Evolutionary conservation across 805 yeast genomes (phyloP).

Genomic region (Metschnikowia reukaufii): DNA sequence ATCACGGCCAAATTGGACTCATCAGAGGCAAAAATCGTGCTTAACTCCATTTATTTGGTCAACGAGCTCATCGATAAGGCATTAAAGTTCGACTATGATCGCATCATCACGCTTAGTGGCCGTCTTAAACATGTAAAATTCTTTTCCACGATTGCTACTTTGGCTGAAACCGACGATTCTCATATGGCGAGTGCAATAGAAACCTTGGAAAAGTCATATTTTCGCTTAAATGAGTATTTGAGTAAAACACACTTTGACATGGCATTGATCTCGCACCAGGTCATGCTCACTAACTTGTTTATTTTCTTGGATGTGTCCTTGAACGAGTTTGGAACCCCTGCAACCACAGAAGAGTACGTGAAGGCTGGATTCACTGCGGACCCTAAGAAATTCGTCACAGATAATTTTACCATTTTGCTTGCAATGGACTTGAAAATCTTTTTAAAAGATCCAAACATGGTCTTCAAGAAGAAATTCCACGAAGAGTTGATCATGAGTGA

Average conservation of each 20-base stretch:
- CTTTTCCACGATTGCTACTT: slow-evolving; percentile 42
- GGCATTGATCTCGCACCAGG: slow-evolving; percentile 39
- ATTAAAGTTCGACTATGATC: slow-evolving; percentile 41
- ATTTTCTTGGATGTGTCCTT: slow-evolving; percentile 39
- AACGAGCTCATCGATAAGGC: slow-evolving; percentile 45
- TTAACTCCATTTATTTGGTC: slow-evolving; percentile 45
- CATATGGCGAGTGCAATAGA: slow-evolving; percentile 31
- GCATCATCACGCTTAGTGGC: slow-evolving; percentile 45
- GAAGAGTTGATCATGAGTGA: slow-evolving; percentile 67
- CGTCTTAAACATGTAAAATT: slow-evolving; percentile 49
- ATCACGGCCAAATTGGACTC: slow-evolving; percentile 43
- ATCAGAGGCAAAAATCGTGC: slow-evolving; percentile 45
- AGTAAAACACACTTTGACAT: slow-evolving; percentile 36
- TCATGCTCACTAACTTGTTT: slow-evolving; percentile 41
- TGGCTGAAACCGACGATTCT: slow-evolving; percentile 41
- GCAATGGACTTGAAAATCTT: slow-evolving; percentile 56
- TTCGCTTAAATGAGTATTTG: slow-evolving; percentile 37
- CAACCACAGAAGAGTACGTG: slow-evolving; percentile 43
- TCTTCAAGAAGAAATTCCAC: slow-evolving; percentile 60
- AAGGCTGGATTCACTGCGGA: slow-evolving; percentile 49
- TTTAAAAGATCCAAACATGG: slow-evolving; percentile 54
- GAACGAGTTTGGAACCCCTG: slow-evolving; percentile 43
- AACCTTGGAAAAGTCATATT: slow-evolving; percentile 34
- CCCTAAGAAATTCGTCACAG: slow-evolving; percentile 43
- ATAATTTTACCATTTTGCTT: slow-evolving; percentile 48